Evolutionary conservation across 2,329 filamentous ascomycete species (phyloP), one percentile per base, ranked within the genome.

Genomic region (Lachnellula willkommii): DNA sequence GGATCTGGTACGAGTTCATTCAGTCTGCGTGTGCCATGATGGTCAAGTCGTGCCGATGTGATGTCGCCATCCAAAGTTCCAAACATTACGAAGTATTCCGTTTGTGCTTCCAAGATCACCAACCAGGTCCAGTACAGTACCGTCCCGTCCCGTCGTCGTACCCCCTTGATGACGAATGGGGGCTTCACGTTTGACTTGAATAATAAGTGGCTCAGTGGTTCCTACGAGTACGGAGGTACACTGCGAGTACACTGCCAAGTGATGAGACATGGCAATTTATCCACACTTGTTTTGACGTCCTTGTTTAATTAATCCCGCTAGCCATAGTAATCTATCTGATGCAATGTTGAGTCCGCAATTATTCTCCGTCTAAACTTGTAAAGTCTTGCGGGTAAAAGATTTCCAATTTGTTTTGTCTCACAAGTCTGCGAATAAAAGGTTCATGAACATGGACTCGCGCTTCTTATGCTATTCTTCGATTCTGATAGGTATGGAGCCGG

Each of bases 21-120:
- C 22, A 24, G 22, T 24, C 22, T 24, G 22, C 3, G 22, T 5
- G 22, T 24, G 22, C 22, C 22, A 24, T 24, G 22, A 24, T 24
- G 9, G 28, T 42, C 32, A 50, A 42, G 48, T 50, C 36, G 35
- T 39, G 48, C 48, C 48, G 48, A 40, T 50, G 48, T 32, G 28
- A 11, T 32, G 37, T 17, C 37, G 37, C 37, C 20, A 20, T 28
- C 24, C 5, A 20, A 20, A 20, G 20, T 2, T 20, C 20, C 20
- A 39, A 11, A 20, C 39, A 26, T 51, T 32, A 24, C 22, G 20
- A 20, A 20, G 20, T 50, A 9, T 39, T 42, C 36, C 9, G 35
- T 26, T 26, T 35, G 28, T 40, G 4, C 37, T 12, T 12, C 15
- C 6, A 17, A 15, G 15, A 15, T 40, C 37, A n/a, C 37, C 15